These are phyloP conservation scores for Yamadazyma tumulicola DNA, from an alignment of 805 yeast species.

Conservation along the genomic window DNA sequence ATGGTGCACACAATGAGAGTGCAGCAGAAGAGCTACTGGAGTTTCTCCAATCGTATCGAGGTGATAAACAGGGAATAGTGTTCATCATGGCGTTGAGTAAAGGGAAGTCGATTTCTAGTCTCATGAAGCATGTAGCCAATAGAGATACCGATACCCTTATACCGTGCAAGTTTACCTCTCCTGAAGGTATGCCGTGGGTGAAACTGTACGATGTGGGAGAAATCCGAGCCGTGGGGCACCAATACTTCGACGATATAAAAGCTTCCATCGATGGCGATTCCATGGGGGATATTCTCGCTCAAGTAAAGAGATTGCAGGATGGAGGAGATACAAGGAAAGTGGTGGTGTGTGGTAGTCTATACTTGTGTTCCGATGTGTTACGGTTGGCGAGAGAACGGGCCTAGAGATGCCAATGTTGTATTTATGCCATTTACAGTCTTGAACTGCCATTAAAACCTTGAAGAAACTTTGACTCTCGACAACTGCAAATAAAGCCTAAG, in stretches of 20 bases:
- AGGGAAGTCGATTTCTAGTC: slow-evolving; percentile 58
- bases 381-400: slow-evolving; percentile 14
- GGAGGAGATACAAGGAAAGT: slow-evolving; percentile 25
- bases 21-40: slow-evolving; percentile 73
- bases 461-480: no score
- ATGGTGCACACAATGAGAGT: slow-evolving; percentile 90
- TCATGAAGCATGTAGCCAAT: slow-evolving; percentile 50
- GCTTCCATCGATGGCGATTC: slow-evolving; percentile 7
- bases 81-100: slow-evolving; percentile 74
- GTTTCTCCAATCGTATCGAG: slow-evolving; percentile 34
- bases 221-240: slow-evolving; percentile 18
- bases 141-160: slow-evolving; percentile 51
- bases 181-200: slow-evolving; percentile 96
- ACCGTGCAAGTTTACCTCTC: slow-evolving; percentile 60
- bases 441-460: no score
- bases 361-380: slow-evolving; percentile 39
- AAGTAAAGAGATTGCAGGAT: slow-evolving; percentile 9
- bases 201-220: slow-evolving; percentile 38
- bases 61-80: slow-evolving; percentile 30
- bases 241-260: slow-evolving; percentile 12
- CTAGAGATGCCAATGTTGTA: background rate
- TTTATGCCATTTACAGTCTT: background rate
- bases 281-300: slow-evolving; percentile 14
- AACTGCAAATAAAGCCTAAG: no score
- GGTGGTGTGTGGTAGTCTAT: slow-evolving; percentile 41